Percentiles rank a stretch among this genome's conserved stretches.
Conservation (phyloP, 768 basidiomycete genomes). For the Mycena pura region DNA sequence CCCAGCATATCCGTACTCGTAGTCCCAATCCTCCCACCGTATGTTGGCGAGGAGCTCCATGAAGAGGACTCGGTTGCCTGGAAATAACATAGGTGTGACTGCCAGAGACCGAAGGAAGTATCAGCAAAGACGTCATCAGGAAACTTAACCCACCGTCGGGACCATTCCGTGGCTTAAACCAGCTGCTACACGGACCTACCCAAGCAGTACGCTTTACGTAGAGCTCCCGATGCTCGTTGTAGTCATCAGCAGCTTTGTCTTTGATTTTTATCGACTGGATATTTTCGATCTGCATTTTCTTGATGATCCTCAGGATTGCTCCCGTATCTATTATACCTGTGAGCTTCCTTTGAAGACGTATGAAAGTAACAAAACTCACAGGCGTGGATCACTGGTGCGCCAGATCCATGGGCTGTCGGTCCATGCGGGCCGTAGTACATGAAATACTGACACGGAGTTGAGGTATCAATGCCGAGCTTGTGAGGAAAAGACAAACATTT, state of each 20-base stretch:
- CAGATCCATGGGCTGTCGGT: slow-evolving; percentile 31
- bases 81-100: slow-evolving; percentile 31
- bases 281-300: slow-evolving; percentile 34
- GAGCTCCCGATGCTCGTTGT: slow-evolving; percentile 30
- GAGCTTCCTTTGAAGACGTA: not conserved
- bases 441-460: slow-evolving; percentile 23
- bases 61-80: slow-evolving; percentile 32
- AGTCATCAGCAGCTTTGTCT: slow-evolving; percentile 30
- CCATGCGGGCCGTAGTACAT: slow-evolving; percentile 34
- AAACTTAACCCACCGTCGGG: slow-evolving; percentile 19
- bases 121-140: not conserved
- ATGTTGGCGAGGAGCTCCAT: slow-evolving; percentile 30
- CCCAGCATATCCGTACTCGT: slow-evolving; percentile 29
- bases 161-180: slow-evolving; percentile 29
- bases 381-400: slow-evolving; percentile 30
- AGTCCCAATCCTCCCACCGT: slow-evolving; percentile 35
- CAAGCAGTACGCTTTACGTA: slow-evolving; percentile 32
- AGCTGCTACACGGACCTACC: slow-evolving; percentile 31
- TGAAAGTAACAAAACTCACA: slow-evolving; percentile 10
- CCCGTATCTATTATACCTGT: slow-evolving; percentile 17
- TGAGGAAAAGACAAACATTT: slow-evolving; percentile 21
- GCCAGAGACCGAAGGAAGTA: not conserved
- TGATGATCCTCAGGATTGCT: slow-evolving; percentile 28
- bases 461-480: not conserved
- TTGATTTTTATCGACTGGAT: slow-evolving; percentile 32